phyloP scores from a whole-genome alignment of 2,329 filamentous ascomycete species.

The Ophiocordyceps australis region DNA sequence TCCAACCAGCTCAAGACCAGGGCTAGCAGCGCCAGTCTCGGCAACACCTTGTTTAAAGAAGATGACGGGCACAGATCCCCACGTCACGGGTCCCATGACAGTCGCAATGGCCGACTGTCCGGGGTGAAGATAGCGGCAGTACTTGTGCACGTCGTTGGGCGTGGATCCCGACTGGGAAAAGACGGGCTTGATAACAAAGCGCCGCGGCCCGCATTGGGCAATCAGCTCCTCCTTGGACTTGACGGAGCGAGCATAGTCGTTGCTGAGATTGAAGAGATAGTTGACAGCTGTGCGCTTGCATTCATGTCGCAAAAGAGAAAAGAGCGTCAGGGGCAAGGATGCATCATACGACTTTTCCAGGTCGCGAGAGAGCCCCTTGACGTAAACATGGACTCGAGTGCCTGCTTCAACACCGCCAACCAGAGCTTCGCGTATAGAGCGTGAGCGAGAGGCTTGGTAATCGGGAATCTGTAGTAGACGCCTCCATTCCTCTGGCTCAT shows the following conservation, averaged over 20 bases:
- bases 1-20: conserved; percentile 54
- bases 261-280: conserved; percentile 72
- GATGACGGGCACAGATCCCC: conserved; percentile 79
- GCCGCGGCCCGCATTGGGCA: conserved; percentile 75
- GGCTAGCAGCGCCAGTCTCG: conserved; percentile 23
- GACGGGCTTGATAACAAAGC: conserved; percentile 74
- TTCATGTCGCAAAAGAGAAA: conserved; percentile 83
- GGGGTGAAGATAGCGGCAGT: conserved; percentile 78
- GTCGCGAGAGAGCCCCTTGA: conserved; percentile 32
- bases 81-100: conserved; percentile 79
- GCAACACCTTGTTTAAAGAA: conserved; percentile 54
- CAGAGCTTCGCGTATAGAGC: conserved; percentile 62
- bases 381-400: conserved; percentile 63
- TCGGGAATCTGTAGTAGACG: conserved; percentile 75
- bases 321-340: conserved; percentile 46
- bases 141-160: conserved; percentile 95
- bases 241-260: conserved; percentile 56
- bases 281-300: conserved; percentile 87
- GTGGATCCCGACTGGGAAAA: conserved; percentile 84
- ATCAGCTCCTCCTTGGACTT: conserved; percentile 88
- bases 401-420: conserved; percentile 77
- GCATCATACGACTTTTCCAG: conserved; percentile 29
- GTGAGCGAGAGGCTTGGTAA: conserved; percentile 68
- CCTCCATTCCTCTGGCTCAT: conserved; percentile 82
- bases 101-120: conserved; percentile 78